phyloP scores from a whole-genome alignment of 73 alveolate species.

The Tetrahymena malaccensis region DNA sequence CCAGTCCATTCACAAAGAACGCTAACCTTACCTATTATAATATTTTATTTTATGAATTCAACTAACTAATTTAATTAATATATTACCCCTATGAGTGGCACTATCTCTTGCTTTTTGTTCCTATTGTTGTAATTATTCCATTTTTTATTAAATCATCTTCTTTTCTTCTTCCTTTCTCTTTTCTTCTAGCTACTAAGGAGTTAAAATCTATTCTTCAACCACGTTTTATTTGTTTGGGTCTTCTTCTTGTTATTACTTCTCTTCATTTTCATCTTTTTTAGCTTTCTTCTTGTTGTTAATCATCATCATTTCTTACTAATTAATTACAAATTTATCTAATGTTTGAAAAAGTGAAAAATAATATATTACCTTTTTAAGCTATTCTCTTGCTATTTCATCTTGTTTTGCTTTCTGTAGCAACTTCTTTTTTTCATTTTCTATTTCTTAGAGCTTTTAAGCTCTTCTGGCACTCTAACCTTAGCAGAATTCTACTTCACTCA shows the following conservation, averaged over 20 bases:
- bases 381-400: conserved; percentile 24
- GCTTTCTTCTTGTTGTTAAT: conserved; percentile 28
- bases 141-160: conserved; percentile 3
- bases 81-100: not conserved
- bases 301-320: conserved; percentile 1
- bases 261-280: conserved; percentile 42
- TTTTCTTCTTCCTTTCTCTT: conserved; percentile 3
- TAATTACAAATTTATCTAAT: not conserved
- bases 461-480: not conserved
- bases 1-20: conserved; percentile 97
- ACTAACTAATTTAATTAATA: not conserved
- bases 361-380: conserved; percentile 7
- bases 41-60: too few relatives aligned
- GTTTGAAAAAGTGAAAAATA: not conserved
- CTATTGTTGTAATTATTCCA: not conserved
- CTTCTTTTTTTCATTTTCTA: not conserved
- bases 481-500: conserved; percentile 72
- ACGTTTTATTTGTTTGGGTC: conserved; percentile 22
- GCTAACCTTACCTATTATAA: conserved; percentile 64
- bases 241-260: conserved; percentile 37
- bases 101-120: not conserved
- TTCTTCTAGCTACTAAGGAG: conserved; percentile 23
- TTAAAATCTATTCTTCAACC: conserved; percentile 1
- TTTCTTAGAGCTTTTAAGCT: not conserved
- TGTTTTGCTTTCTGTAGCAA: not conserved